Evolutionary conservation across 2,329 filamentous ascomycete species (phyloP), one percentile per base, ranked within the genome.

Genomic region (Xylaria polymorpha): DNA sequence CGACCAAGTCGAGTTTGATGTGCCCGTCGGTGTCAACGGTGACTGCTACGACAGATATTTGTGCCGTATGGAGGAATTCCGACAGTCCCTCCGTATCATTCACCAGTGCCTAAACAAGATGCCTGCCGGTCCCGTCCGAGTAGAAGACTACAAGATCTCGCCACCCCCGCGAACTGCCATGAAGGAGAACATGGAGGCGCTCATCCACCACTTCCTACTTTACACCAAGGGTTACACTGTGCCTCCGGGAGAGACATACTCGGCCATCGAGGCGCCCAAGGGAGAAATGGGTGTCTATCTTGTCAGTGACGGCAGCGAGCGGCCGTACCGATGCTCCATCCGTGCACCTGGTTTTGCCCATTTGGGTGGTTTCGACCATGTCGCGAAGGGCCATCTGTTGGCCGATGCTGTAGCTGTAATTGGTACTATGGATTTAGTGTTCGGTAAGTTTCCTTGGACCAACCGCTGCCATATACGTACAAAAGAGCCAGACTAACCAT

Each of bases 121-220:
- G 93, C 95, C 97, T 58, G 88, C 93, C 58, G 96, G 96, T 35
- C 96, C 96, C 61, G 89, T 98, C 79, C 92, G 95, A 75, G 94
- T 98, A 50, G 96, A 99, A 84, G 96, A 99, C 83, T 99, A 98
- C 90, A 99, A 99, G 89, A 89, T 99, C 78, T 92, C 93, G 2
- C 96, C 96, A 25, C 96, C 96, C 71, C 97, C 96, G n/a, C 91
- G 96, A 79, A 87, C 93, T 53, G 96, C 96, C 78, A 99, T 99
- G 96, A 99, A 99, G 89, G 96, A 99, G 89, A 99, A 99, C 86
- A 99, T 99, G 97, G 96, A 99, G 85, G 94, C 96, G 46, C 89
- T 99, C 51, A 99, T 99, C 80, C 96, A 99, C 85, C 96, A 99
- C 86, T 99, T 99, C 88, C 85, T 99, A 74, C 90, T 99, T 63